Evolutionary conservation across 1,139 yeast genomes (phyloP).

Genomic region (Zygosaccharomyces pseudobailii): DNA sequence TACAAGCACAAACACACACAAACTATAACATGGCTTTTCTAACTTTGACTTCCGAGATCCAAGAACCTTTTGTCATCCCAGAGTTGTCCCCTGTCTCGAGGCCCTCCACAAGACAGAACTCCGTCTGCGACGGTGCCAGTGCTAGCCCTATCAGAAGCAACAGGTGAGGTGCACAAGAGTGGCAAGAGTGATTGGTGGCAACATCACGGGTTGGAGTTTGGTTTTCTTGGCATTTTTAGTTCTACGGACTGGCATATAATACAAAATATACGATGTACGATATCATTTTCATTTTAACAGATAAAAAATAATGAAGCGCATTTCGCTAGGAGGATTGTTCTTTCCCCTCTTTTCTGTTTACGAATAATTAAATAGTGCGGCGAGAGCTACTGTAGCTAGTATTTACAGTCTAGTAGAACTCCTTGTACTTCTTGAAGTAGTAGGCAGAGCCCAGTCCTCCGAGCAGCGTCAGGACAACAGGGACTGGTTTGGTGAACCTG

Average conservation of each 20-base stretch:
- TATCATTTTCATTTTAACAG: not conserved
- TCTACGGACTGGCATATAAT: not conserved
- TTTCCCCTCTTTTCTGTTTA: not conserved
- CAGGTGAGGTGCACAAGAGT: not conserved
- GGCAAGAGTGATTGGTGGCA: too few relatives aligned
- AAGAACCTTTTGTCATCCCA: slow-evolving; percentile 62
- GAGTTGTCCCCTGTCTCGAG: slow-evolving; percentile 54
- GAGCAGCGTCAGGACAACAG: slow-evolving; percentile 56
- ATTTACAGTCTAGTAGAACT: slow-evolving; percentile 43
- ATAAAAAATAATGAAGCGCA: not conserved
- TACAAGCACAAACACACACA: slow-evolving; percentile 3
- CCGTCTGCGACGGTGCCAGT: slow-evolving; percentile 13
- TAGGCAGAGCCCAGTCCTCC: slow-evolving; percentile 66
- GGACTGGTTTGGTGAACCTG: slow-evolving; percentile 66
- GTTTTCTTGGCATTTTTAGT: not conserved
- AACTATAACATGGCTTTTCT: slow-evolving; percentile 40
- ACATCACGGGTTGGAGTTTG: too few relatives aligned
- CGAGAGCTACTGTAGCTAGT: too few relatives aligned
- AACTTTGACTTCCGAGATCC: slow-evolving; percentile 50
- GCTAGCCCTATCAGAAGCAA: not conserved
- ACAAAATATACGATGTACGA: not conserved
- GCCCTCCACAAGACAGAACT: slow-evolving; percentile 28
- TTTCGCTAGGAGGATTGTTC: too few relatives aligned
- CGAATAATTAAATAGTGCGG: too few relatives aligned
- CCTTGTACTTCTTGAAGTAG: slow-evolving; percentile 67